Evolutionary conservation across 2,329 filamentous ascomycete genomes (phyloP).

Genomic region (Ascosphaera pollenicola): DNA sequence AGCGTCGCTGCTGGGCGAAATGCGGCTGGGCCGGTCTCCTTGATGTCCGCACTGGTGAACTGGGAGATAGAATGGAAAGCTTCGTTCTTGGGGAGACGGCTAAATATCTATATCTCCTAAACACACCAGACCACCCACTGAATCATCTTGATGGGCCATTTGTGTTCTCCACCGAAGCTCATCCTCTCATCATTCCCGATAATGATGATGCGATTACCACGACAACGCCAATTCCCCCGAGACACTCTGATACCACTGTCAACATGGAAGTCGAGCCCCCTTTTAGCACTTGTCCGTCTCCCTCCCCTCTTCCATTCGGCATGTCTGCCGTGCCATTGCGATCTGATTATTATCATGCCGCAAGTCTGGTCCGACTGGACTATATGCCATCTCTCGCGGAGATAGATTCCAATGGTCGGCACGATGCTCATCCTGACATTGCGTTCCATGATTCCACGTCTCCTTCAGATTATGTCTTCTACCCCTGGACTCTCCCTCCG

Average conservation of each 20-base stretch:
- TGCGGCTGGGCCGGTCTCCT: conserved; percentile 89
- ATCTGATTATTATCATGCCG: conserved; percentile 68
- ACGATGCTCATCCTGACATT: not conserved
- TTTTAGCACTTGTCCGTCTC: conserved; percentile 35
- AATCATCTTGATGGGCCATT: conserved; percentile 71
- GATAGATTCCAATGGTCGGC: conserved; percentile 31
- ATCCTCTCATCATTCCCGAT: conserved; percentile 64
- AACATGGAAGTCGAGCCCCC: not conserved
- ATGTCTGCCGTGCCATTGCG: conserved; percentile 63
- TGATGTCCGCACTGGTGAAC: conserved; percentile 61
- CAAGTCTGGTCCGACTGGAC: conserved; percentile 62
- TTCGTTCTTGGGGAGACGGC: conserved; percentile 95
- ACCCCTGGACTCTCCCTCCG: conserved; percentile 76
- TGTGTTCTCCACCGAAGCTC: conserved; percentile 91
- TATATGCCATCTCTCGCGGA: conserved; percentile 39
- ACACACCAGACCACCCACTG: conserved; percentile 64
- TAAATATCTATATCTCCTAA: conserved; percentile 87
- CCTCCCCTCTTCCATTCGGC: conserved; percentile 41
- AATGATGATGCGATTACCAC: conserved; percentile 6
- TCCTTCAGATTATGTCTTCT: conserved; percentile 60
- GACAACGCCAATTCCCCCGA: conserved; percentile 3
- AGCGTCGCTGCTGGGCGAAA: conserved; percentile 64
- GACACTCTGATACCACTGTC: conserved; percentile 2
- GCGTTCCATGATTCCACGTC: conserved; percentile 15
- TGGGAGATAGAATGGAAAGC: conserved; percentile 91